Base-by-base conservation (phyloP, 2,329 filamentous ascomycete species). In the Trichophyton verrucosum region DNA sequence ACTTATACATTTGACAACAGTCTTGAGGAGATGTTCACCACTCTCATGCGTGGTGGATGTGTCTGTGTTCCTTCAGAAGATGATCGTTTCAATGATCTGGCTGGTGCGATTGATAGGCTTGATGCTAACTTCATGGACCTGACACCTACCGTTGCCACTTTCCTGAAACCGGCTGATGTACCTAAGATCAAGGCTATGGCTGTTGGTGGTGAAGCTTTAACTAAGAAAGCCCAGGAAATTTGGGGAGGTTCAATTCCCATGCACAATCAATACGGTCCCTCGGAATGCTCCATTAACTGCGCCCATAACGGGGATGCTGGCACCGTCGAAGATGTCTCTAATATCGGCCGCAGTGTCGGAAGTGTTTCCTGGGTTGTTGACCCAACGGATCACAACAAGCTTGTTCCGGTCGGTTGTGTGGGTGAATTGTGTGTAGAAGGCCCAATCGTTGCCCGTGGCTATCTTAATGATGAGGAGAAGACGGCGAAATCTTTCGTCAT, bases 121-220 rank as follows among this genome's bases (percentile, higher is more conserved):
- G 69, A 75, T 13, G 76, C 78, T 38, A 79, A 74, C 33, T 78
- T 76, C 75, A 78, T 76, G 1, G 79, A 81, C 67, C 77, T 85
- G 68, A 85, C 83, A 0, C 78, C 81, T 0, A 74, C 80, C 0
- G 74, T 85, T n/a, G 81, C 81, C 0, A 65, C 70, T 3, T 65
- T 75, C 4, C 61, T 78, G 4, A 64, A 69, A 4, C 73, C 73
- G 1, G 61, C 67, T 13, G 70, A 74, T n/a, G 70, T 78, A 1
- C 72, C 73, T 9, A 69, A 66, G 3, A 66, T 78, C 3, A 71
- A 70, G 42, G 66, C 65, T 1, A 62, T 78, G 51, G 66, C 67
- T 5, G 65, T 76, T 44, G 71, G 71, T 27, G 74, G 73, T 11
- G 74, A 76, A 61, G 70, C 70, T 5, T 61, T 66, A 20, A 67